Base-by-base conservation (phyloP, 169 alveolate species). In the Babesia divergens region DNA sequence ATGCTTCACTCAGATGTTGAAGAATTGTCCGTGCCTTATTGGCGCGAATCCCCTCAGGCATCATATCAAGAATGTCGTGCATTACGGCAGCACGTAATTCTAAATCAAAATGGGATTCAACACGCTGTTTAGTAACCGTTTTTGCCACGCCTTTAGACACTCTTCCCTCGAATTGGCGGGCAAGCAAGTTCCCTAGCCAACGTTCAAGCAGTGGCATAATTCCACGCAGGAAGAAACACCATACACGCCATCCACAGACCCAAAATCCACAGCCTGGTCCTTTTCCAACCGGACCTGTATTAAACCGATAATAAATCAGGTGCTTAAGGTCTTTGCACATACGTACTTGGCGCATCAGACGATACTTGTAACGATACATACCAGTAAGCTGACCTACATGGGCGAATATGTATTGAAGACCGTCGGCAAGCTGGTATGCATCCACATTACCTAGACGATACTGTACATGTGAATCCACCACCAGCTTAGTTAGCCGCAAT, bases 221-320 rank as follows among this genome's bases (percentile, higher is more conserved):
- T 86, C 99, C 98, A 94, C 97, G 83, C 91, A 93, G 88, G 94
- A 98, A 95, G 91, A 97, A 98, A 50, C 98, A 91, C 99, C 99
- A 98, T 34, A 98, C 99, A 58, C 99, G 94, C 99, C 99, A 98
- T 58, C 98, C 96, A 0, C 99, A 97, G 67, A 91, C 98, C 99
- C 99, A 98, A 82, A 98, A 96, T 4, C 99, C 99, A 54, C 98
- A 97, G 46, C 99, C 99, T 14, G 99, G 99, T 2, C 99, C 99
- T 88, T 98, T 98, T n/a, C 99, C 99, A 22, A 98, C 99, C 5
- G 99, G 98, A 0, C 99, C 99, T 6, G 99, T 97, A 82, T 98
- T 98, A 84, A 98, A 98, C 59, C 99, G 91, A 93, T 98, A 97
- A 91, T 98, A 97, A 26, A 98, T 94, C 79, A 98, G 88, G 89